phyloP scores from a whole-genome alignment of 2,329 filamentous ascomycete species.

The Cordyceps fumosorosea region DNA sequence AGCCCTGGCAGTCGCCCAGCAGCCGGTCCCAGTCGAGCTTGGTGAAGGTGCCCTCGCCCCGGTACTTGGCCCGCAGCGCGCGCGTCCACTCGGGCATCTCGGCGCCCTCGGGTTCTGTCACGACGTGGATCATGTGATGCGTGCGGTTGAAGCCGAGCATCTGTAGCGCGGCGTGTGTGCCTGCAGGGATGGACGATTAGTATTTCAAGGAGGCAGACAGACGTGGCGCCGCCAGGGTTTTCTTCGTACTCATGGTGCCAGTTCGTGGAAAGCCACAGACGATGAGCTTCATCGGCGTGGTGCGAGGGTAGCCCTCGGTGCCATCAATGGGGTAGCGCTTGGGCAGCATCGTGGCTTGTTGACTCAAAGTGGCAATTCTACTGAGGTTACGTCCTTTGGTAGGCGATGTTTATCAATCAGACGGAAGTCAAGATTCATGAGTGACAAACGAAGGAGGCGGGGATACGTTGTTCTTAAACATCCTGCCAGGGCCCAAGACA shows the following conservation, averaged over 20 bases:
- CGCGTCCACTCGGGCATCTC: conserved; percentile 10
- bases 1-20: conserved; percentile 15
- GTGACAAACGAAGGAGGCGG: background rate
- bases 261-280: conserved; percentile 12
- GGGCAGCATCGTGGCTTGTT: background rate
- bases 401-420: background rate
- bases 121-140: conserved; percentile 10
- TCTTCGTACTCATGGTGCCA: conserved; percentile 9
- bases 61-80: conserved; percentile 10
- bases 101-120: background rate
- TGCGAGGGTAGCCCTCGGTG: conserved; percentile 12
- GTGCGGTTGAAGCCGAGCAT: conserved; percentile 17
- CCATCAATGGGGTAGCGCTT: conserved; percentile 8
- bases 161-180: conserved; percentile 9
- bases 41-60: background rate
- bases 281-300: conserved; percentile 8
- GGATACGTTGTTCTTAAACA: background rate
- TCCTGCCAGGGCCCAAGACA: too few relatives aligned
- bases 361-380: background rate
- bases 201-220: background rate
- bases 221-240: too few relatives aligned
- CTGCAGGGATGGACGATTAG: background rate
- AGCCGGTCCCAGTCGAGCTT: conserved; percentile 16
- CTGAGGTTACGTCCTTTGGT: background rate
- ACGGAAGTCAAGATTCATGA: background rate